Base-by-base conservation (phyloP, 2,329 filamentous ascomycete species). In the Fusarium secorum region DNA sequence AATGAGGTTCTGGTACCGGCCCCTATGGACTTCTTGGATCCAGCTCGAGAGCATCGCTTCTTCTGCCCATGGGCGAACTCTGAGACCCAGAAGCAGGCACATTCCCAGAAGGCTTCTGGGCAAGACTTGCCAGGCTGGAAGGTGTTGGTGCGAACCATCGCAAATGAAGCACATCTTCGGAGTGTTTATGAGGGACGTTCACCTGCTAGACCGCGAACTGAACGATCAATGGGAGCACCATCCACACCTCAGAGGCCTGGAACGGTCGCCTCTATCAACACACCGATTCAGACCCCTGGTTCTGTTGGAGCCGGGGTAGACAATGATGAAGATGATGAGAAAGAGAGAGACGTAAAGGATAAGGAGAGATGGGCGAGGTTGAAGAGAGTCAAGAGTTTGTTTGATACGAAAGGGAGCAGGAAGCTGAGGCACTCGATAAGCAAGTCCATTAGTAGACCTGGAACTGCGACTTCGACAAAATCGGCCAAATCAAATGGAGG, bases 61-160 rank as follows among this genome's bases (percentile, higher is more conserved):
- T 96, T 95, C 76, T 96, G 93, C 73, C 93, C 93, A 2, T 96
- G 93, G 93, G 86, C 91, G 64, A 93, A 90, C 72, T 80, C 88
- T 6, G 75, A 82, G 15, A 86, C 88, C 3, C 92, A 95, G 77
- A 89, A 83, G 77, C 67, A 77, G 61, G 61, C 75, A 56, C 68
- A 78, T 76, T 48, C 80, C 66, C 59, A 78, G 36, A 76, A 80
- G 17, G 79, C 77, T 46, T 76, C 75, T 4, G 81, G 76, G 49
- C 79, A 78, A 11, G 79, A 80, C 36, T 78, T 81, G 71, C 79
- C 88, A 0, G 88, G 84, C 1, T 91, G 89, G 89, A 83, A 85
- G 68, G 79, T 87, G 5, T 74, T 90, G 8, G 74, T 85, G 4
- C 83, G 86, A 62, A 86, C 87, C 1, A 75, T 91, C 44, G 84